phyloP scores from a whole-genome alignment of 352 stramenopile genomes.

The Globisporangium radiosum region DNA sequence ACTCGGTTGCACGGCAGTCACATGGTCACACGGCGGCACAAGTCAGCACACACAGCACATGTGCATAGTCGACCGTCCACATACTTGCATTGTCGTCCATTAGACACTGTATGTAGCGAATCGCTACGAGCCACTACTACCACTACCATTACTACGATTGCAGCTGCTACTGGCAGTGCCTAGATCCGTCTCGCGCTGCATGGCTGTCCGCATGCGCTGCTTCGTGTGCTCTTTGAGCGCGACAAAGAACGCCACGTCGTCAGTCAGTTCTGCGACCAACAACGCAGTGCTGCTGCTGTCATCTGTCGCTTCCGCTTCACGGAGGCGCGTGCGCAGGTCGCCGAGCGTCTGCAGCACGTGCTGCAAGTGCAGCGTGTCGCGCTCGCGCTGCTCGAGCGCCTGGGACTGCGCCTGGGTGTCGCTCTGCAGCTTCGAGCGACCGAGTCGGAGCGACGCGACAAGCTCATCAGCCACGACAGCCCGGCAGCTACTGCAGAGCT shows the following conservation, averaged over 20 bases:
- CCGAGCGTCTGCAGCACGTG: conserved; percentile 45
- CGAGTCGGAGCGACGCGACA: conserved; percentile 70
- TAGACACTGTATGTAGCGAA: too few species aligned
- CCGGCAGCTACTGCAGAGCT: conserved; percentile 56
- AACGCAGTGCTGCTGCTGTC: conserved; percentile 30
- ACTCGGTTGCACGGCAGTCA: too few species aligned
- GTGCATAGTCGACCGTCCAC: not conserved
- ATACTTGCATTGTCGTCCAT: not conserved
- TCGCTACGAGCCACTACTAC: not conserved
- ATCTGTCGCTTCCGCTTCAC: too few species aligned
- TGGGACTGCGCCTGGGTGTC: conserved; percentile 46
- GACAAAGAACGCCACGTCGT: conserved; percentile 72
- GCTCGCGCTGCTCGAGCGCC: conserved; percentile 48
- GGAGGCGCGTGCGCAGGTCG: conserved; percentile 21
- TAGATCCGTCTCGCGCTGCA: conserved; percentile 17
- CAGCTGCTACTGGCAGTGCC: not conserved
- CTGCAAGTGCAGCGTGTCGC: conserved; percentile 58
- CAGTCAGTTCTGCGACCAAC: conserved; percentile 46
- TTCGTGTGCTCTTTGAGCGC: conserved; percentile 64
- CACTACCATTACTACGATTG: not conserved
- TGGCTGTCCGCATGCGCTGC: conserved; percentile 53
- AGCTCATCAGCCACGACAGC: conserved; percentile 66
- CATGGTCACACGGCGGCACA: too few species aligned
- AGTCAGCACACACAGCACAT: too few species aligned
- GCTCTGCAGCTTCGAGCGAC: conserved; percentile 20